A percentile compares a stretch with the other conserved stretches of the same genome.
Conservation (phyloP, 768 basidiomycete species). For the Leucogyrophana mollusca region DNA sequence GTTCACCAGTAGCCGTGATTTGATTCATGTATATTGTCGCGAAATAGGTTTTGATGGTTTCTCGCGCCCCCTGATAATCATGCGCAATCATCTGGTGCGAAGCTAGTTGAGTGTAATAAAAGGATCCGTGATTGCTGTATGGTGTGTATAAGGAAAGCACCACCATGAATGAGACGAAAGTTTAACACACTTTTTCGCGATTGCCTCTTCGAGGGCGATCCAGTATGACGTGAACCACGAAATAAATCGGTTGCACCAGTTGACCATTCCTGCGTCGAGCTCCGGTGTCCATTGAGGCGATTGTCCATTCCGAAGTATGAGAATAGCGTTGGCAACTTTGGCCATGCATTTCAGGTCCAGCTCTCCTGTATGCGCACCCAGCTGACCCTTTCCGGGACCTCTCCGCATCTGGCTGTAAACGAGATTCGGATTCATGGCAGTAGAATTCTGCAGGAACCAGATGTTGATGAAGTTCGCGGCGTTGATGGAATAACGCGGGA, state of each 20-base stretch:
- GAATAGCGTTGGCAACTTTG: conserved; percentile 52
- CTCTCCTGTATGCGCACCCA: conserved; percentile 50
- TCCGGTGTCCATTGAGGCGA: conserved; percentile 55
- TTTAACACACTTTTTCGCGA: conserved; percentile 48
- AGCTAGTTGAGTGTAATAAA: conserved; percentile 60
- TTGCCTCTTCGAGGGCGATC: conserved; percentile 46
- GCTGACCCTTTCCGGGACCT: conserved; percentile 17
- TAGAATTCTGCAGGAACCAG: conserved; percentile 60
- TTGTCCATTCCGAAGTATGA: conserved; percentile 49
- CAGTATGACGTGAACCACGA: conserved; percentile 52
- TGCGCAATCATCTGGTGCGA: conserved; percentile 54
- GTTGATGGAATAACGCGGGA: conserved; percentile 40
- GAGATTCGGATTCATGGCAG: conserved; percentile 65
- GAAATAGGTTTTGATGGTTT: conserved; percentile 51
- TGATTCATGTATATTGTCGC: conserved; percentile 46
- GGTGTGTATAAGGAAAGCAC: not conserved
- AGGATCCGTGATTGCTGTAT: conserved; percentile 63
- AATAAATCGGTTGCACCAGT: conserved; percentile 54
- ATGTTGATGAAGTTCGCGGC: conserved; percentile 46
- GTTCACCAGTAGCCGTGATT: conserved; percentile 57
- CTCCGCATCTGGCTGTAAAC: conserved; percentile 50
- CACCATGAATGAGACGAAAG: not conserved
- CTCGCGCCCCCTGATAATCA: conserved; percentile 47
- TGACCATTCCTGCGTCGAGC: conserved; percentile 44
- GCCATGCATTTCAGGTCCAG: conserved; percentile 61